Evolutionary conservation across 345 rosid species (phyloP), one percentile per base, ranked within the genome.

Genomic region (Pistacia atlantica): DNA sequence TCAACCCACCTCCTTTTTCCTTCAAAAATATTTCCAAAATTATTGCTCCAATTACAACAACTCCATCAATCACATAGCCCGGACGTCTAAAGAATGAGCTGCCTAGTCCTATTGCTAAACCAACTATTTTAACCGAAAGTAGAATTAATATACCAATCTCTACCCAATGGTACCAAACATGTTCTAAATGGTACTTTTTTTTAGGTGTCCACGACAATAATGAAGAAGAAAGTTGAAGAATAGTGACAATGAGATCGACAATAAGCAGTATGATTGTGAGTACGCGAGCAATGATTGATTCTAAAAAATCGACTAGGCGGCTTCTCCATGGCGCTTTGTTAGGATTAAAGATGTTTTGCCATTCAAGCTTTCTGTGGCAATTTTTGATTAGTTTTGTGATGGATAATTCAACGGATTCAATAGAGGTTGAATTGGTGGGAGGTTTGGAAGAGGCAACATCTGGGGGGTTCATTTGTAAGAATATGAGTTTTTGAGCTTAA

Each of bases 221-320:
- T 45, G 92, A 90, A 8, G 88, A 87, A 7, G 93, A 89, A 25
- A 93, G 87, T 64, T 91, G 93, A 2, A 89, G 86, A 46, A 84
- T 68, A 5, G 88, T 87, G 61, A 93, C 57, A 73, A 86, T 60
- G 8, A 90, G 86, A 80, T 93, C 96, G 0, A 83, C 4, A 28
- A 91, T 81, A 68, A 93, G 91, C 77, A 93, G 76, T 38, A 60
- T 67, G 77, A 91, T 79, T 56, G 87, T 62, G 11, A 84, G 42
- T 14, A 76, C 76, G 4, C 71, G 90, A 58, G 79, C 54, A 48
- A 80, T 83, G 62, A 81, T 82, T 5, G 92, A 88, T 68, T 89
- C 92, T 1, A 93, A 81, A 77, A 89, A 75, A 60, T 76, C 56
- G 8, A 74, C 56, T 9, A 91, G 49, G 37, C 57, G 48, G 64